phyloP scores from a whole-genome alignment of 768 basidiomycete genomes.

The Rhodosporidiobolus sp. region DNA sequence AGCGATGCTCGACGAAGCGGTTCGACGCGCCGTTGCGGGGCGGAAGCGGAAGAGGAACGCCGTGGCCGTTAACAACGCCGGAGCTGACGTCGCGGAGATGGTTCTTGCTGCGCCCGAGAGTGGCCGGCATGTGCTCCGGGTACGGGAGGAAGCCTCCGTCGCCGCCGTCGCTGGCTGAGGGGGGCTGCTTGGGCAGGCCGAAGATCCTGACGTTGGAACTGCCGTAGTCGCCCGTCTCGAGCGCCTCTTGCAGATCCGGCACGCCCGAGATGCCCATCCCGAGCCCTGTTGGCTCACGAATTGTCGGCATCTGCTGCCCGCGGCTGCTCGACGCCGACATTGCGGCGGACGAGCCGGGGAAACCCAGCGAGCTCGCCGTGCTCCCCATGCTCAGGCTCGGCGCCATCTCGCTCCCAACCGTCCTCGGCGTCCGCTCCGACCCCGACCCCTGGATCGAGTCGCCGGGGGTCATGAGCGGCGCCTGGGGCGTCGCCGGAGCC shows the following conservation, averaged over 20 bases:
- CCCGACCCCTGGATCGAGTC: constrained; percentile 18
- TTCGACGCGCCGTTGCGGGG: not conserved
- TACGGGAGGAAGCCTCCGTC: constrained; percentile 39
- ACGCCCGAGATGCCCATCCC: constrained; percentile 40
- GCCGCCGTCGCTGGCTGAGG: constrained; percentile 4
- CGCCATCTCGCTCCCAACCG: constrained; percentile 10
- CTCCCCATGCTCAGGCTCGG: constrained; percentile 29
- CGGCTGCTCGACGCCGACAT: constrained; percentile 18
- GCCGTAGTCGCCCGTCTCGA: constrained; percentile 34
- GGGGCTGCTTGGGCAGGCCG: constrained; percentile 24
- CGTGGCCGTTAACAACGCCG: not conserved
- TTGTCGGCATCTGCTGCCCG: not conserved
- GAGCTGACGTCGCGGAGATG: constrained; percentile 30
- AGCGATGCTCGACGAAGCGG: constrained; percentile 28
- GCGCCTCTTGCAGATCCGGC: constrained; percentile 10
- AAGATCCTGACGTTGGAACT: constrained; percentile 33
- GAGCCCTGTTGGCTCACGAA: constrained; percentile 10
- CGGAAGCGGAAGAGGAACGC: not conserved
- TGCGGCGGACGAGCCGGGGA: not conserved
- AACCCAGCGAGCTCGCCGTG: constrained; percentile 19
- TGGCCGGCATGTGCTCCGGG: constrained; percentile 40
- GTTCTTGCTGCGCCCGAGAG: constrained; percentile 34
- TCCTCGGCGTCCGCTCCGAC: not conserved
- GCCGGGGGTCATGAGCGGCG: constrained; percentile 10
- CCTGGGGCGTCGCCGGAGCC: constrained; percentile 4